These are phyloP conservation scores for Eimeria necatrix DNA, from an alignment of 169 alveolate genomes.

Conservation along the genomic window DNA sequence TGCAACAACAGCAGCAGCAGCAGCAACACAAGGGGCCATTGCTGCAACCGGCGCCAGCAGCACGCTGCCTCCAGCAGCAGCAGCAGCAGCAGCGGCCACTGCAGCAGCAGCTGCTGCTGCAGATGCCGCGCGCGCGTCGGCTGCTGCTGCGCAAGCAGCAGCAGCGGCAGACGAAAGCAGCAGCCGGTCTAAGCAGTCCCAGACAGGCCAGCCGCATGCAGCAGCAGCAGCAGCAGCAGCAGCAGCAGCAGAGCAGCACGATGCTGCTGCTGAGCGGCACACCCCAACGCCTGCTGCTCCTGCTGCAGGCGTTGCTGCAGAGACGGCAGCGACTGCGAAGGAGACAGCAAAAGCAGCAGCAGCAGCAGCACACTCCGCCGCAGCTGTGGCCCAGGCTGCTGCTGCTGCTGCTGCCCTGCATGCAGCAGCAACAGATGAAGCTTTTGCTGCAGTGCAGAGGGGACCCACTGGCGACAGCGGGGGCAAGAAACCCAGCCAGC, in stretches of 20 bases:
- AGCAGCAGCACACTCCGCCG: conserved; percentile 42
- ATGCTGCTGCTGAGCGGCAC: conserved; percentile 45
- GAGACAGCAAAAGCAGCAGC: conserved; percentile 72
- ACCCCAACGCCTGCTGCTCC: conserved; percentile 40
- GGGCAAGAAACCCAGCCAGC: background rate
- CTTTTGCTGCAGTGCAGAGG: conserved; percentile 73
- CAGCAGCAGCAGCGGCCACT: conserved; percentile 34
- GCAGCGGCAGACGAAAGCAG: conserved; percentile 8
- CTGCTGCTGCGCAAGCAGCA: conserved; percentile 28
- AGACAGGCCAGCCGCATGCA: conserved; percentile 13
- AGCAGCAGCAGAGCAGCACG: conserved; percentile 49
- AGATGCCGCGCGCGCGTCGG: conserved; percentile 14
- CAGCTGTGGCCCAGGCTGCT: conserved; percentile 66
- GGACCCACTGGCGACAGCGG: conserved; percentile 37
- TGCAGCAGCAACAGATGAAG: conserved; percentile 68
- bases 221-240: conserved; percentile 61
- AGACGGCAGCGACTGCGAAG: conserved; percentile 63
- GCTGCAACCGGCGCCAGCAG: background rate
- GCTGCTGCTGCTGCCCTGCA: conserved; percentile 71
- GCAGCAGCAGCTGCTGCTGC: conserved; percentile 33
- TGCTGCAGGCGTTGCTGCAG: conserved; percentile 57
- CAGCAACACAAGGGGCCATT: conserved; percentile 37
- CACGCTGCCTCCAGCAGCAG: conserved; percentile 25
- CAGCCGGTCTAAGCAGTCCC: background rate
- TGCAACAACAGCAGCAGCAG: conserved; percentile 50